Percentiles rank a stretch among this genome's conserved stretches.
These are phyloP conservation scores for Dacryopinax spathularia DNA, from an alignment of 768 basidiomycete genomes.

Conservation along the genomic window DNA sequence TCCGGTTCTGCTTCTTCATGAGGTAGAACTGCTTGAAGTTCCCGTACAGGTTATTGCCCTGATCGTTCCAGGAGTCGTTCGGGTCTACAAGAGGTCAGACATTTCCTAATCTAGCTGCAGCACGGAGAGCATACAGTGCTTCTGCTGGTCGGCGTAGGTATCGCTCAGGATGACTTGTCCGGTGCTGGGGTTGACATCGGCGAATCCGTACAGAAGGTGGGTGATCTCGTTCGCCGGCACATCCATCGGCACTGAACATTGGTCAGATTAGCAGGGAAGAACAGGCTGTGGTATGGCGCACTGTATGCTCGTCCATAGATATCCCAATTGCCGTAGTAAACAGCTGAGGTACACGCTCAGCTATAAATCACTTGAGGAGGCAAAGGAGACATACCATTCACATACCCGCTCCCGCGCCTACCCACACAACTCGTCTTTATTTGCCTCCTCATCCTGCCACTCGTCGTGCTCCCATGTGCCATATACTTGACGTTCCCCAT, in stretches of 20 bases:
- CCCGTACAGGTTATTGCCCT: constrained; percentile 66
- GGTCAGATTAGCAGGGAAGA: not conserved
- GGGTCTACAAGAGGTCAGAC: constrained; percentile 21
- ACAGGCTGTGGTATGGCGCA: not conserved
- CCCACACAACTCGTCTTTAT: not conserved
- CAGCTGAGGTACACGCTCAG: not conserved
- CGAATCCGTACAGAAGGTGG: constrained; percentile 70
- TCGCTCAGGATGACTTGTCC: constrained; percentile 58
- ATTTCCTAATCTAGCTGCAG: too few species aligned
- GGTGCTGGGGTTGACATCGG: constrained; percentile 47
- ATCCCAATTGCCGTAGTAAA: not conserved
- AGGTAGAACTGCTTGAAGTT: constrained; percentile 58
- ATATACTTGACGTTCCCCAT: constrained; percentile 1
- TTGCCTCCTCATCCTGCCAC: not conserved
- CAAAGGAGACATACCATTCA: not conserved
- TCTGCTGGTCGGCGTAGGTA: constrained; percentile 54
- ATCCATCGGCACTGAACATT: not conserved
- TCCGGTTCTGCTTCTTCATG: constrained; percentile 25
- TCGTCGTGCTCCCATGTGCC: not conserved
- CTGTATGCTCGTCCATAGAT: not conserved
- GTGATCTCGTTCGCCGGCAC: constrained; percentile 38
- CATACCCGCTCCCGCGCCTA: not conserved
- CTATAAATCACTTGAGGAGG: not conserved
- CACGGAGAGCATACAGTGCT: constrained; percentile 22
- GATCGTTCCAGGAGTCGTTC: constrained; percentile 56